These are phyloP conservation scores for Ustilago esculenta DNA, from an alignment of 1,284 basidiomycete genomes.

Conservation along the genomic window DNA sequence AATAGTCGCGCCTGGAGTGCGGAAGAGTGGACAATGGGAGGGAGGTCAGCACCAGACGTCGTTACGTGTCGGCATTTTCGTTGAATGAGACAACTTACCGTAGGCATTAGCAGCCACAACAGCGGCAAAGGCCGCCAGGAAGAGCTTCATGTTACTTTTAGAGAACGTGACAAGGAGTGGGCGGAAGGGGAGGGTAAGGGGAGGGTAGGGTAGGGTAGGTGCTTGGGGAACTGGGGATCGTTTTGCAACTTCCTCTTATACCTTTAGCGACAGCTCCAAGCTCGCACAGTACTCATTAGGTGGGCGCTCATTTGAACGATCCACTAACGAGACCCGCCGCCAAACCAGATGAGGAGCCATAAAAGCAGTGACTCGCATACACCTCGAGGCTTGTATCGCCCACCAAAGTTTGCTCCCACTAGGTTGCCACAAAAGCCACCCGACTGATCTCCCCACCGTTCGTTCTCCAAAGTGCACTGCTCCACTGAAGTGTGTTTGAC, in stretches of 20 bases:
- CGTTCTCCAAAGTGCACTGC: background rate
- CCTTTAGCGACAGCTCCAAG: too few species aligned
- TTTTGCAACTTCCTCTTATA: too few species aligned
- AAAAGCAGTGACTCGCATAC: too few species aligned
- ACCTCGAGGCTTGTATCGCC: background rate
- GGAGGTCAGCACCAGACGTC: slow-evolving; percentile 7
- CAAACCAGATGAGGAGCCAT: background rate
- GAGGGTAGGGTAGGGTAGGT: background rate
- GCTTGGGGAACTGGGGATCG: too few species aligned
- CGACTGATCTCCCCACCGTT: background rate
- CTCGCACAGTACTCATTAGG: too few species aligned
- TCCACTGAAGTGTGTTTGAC: background rate
- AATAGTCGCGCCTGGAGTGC: slow-evolving; percentile 4
- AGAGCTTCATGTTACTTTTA: slow-evolving; percentile 18
- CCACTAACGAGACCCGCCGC: background rate
- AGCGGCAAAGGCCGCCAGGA: slow-evolving; percentile 19
- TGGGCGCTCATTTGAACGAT: background rate
- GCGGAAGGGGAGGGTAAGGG: background rate
- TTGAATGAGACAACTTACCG: slow-evolving; percentile 5
- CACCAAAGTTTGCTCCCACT: background rate
- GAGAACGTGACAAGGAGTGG: background rate
- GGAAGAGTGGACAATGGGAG: too few species aligned
- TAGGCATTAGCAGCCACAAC: slow-evolving; percentile 14
- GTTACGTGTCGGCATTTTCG: background rate
- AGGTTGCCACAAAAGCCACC: background rate